phyloP scores from a whole-genome alignment of 1,284 basidiomycete species.

The Malassezia sympodialis region DNA sequence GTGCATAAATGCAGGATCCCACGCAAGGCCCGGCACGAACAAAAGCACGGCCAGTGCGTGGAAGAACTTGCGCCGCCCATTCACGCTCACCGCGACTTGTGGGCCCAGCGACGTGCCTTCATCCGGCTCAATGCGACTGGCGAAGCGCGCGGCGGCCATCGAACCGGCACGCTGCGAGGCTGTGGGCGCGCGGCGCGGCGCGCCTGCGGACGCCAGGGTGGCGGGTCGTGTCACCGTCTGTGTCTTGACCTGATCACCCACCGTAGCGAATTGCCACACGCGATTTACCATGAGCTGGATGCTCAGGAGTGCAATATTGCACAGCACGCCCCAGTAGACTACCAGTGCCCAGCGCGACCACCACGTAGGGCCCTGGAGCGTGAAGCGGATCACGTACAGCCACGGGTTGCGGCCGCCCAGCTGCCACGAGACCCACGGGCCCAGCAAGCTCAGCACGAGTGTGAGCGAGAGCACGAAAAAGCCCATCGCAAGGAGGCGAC shows the following conservation, averaged over 20 bases:
- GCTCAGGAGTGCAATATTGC: constrained; percentile 61
- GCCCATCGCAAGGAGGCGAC: constrained; percentile 70
- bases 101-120: constrained; percentile 9
- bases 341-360: constrained; percentile 77
- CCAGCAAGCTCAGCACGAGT: constrained; percentile 74
- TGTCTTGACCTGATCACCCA: constrained; percentile 15
- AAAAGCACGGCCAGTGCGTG: constrained; percentile 88
- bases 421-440: constrained; percentile 83
- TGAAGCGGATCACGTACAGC: constrained; percentile 60
- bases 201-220: neutral
- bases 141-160: constrained; percentile 3
- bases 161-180: constrained; percentile 10
- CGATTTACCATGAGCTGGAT: constrained; percentile 19
- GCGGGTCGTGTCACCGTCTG: constrained; percentile 13
- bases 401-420: constrained; percentile 76
- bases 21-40: constrained; percentile 83
- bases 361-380: constrained; percentile 62
- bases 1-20: constrained; percentile 92
- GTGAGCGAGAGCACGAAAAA: constrained; percentile 72
- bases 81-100: constrained; percentile 58
- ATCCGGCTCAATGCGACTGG: neutral
- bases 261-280: constrained; percentile 18
- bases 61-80: constrained; percentile 94
- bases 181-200: neutral
- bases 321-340: constrained; percentile 72